phyloP scores from a whole-genome alignment of 768 basidiomycete species.

The Cystofilobasidium ferigula region DNA sequence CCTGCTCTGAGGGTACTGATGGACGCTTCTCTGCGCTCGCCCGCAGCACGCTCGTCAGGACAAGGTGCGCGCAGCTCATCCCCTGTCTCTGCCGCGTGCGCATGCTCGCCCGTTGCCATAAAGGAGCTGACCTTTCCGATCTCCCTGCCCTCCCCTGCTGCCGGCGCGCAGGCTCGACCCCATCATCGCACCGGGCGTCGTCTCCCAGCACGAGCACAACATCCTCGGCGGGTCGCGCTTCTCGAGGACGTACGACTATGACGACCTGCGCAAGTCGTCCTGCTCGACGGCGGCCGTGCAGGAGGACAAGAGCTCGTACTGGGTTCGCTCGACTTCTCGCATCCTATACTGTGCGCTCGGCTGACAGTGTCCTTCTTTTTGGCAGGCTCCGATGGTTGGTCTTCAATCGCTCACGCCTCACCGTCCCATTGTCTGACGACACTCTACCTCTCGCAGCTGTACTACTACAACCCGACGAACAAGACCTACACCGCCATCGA shows the following conservation, averaged over 20 bases:
- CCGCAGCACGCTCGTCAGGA: conserved; percentile 6
- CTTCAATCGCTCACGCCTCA: conserved; percentile 12
- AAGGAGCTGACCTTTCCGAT: no score
- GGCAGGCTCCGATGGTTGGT: no score
- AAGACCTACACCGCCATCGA: conserved; percentile 34
- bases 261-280: conserved; percentile 29
- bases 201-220: conserved; percentile 34
- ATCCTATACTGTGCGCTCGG: background rate
- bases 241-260: conserved; percentile 33
- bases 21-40: no score
- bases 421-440: background rate
- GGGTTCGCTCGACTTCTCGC: background rate
- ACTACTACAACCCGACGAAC: conserved; percentile 36
- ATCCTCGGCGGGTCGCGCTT: conserved; percentile 40
- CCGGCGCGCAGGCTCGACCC: conserved; percentile 30
- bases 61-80: conserved; percentile 3
- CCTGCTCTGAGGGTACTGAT: no score
- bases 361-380: no score
- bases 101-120: no score
- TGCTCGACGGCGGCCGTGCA: conserved; percentile 39
- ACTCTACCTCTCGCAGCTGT: conserved; percentile 32
- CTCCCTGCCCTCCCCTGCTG: background rate
- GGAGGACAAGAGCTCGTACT: conserved; percentile 39
- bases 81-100: no score
- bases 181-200: conserved; percentile 27